Conservation (phyloP, 2,329 filamentous ascomycete species). For the Ceratocystis lukuohia region DNA sequence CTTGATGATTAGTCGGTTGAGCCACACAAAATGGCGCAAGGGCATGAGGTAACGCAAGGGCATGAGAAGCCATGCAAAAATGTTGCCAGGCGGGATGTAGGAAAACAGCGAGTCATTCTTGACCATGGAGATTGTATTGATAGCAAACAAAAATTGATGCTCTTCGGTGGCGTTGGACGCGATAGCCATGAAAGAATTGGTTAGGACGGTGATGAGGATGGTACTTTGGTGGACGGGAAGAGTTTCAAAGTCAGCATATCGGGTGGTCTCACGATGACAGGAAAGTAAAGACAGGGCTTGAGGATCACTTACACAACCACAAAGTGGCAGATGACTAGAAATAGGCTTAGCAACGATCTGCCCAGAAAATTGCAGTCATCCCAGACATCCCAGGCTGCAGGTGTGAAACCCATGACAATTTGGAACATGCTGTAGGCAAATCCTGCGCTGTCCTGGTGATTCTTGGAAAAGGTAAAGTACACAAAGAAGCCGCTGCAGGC, state of each 20-base stretch:
- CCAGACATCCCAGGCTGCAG: conserved; percentile 90
- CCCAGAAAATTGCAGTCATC: conserved; percentile 64
- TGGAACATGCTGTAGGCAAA: conserved; percentile 90
- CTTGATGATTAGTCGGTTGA: conserved; percentile 89
- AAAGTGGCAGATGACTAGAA: conserved; percentile 91
- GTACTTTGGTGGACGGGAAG: conserved; percentile 36
- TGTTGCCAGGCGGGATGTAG: conserved; percentile 81
- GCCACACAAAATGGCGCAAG: conserved; percentile 64
- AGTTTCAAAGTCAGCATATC: neutral
- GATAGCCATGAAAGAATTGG: conserved; percentile 91
- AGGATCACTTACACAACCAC: conserved; percentile 56
- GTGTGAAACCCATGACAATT: conserved; percentile 89
- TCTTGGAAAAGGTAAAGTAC: conserved; percentile 73
- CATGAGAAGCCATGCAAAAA: conserved; percentile 79
- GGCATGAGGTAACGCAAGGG: conserved; percentile 70
- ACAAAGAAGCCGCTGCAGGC: conserved; percentile 91
- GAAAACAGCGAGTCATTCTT: conserved; percentile 96
- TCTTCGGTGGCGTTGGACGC: conserved; percentile 88
- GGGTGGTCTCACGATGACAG: neutral
- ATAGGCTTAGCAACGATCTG: conserved; percentile 60
- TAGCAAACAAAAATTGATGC: conserved; percentile 83
- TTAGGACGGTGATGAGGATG: conserved; percentile 87
- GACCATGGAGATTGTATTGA: conserved; percentile 95
- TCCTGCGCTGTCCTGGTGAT: conserved; percentile 53
- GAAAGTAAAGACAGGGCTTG: neutral